Base-by-base conservation (phyloP, 2,329 filamentous ascomycete genomes). In the Arthrobotrys musiformis region DNA sequence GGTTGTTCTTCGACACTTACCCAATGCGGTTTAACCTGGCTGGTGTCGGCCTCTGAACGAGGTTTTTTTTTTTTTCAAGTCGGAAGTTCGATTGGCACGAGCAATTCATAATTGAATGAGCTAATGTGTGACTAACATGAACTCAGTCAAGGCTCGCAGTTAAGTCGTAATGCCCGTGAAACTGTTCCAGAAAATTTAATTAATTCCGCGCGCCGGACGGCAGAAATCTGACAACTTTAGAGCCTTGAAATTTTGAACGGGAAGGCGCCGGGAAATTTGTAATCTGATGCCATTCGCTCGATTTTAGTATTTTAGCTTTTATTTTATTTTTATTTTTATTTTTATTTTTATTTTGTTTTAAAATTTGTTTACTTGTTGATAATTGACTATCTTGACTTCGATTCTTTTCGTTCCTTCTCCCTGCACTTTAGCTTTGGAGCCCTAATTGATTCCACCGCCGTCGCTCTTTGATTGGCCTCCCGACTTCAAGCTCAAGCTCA, bases 211-310 rank as follows among this genome's bases (percentile, higher is more conserved):
- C 22, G 42, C 54, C 44, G 44, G 17, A 28, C 24, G 17, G n/a
- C n/a, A n/a, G n/a, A n/a, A n/a, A n/a, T n/a, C n/a, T n/a, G n/a
- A n/a, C n/a, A n/a, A n/a, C n/a, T n/a, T n/a, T n/a, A n/a, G n/a
- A n/a, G n/a, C n/a, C n/a, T n/a, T n/a, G n/a, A n/a, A n/a, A 28
- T 28, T 33, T 19, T 70, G 48, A 28, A 17, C 5, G 26, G 54
- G 33, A 40, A 72, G 46, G 67, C 60, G 58, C 44, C 67, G 56
- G 30, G 56, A 50, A 75, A 69, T 69, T 75, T 68, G 70, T 75
- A 63, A 70, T 64, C 33, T 44, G 26, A 19, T 56, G 64, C 48
- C 61, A 73, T 40, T 56, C 46, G 15, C 63, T 69, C 66, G 72
- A 24, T 35, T 7, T 28, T 33, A 9, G 9, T 33, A 5, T 9